Conservation (phyloP, 345 rosid species). For the Linum usitatissimum region DNA sequence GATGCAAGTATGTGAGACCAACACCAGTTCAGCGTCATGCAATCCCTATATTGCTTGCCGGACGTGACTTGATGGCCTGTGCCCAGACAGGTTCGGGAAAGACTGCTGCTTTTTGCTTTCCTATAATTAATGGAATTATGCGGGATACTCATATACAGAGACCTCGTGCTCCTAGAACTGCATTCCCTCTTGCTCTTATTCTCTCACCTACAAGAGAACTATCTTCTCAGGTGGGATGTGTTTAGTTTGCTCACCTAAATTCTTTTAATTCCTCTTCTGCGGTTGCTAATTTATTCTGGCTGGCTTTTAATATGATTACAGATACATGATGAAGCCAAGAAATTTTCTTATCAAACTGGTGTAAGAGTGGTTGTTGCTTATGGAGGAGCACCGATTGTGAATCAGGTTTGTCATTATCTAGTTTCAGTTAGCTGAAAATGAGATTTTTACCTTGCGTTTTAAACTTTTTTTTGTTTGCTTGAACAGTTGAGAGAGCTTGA, state of each 20-base stretch:
- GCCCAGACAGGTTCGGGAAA: conserved; percentile 99
- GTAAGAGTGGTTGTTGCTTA: conserved; percentile 94
- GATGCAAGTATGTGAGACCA: conserved; percentile 96
- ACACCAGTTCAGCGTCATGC: conserved; percentile 94
- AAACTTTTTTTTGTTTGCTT: conserved; percentile 11
- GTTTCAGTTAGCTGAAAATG: no score
- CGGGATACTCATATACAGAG: conserved; percentile 45
- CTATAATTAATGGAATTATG: conserved; percentile 81
- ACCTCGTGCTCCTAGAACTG: conserved; percentile 80
- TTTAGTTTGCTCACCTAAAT: not conserved
- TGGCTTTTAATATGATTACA: conserved; percentile 21
- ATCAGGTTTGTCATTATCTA: conserved; percentile 44
- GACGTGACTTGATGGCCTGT: conserved; percentile 98
- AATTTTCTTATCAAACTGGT: conserved; percentile 95
- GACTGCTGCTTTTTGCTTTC: conserved; percentile 98
- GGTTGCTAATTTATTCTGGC: not conserved
- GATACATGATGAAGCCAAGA: conserved; percentile 97
- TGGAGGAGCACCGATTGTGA: conserved; percentile 94
- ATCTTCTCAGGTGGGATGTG: conserved; percentile 64
- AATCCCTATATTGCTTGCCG: conserved; percentile 69
- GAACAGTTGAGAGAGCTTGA: conserved; percentile 83
- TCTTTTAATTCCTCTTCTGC: not conserved
- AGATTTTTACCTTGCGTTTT: not conserved
- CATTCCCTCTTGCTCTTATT: conserved; percentile 83
- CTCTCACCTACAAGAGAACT: conserved; percentile 97